Evolutionary conservation across 805 yeast species (phyloP).

Genomic region (Candida caryicola): DNA sequence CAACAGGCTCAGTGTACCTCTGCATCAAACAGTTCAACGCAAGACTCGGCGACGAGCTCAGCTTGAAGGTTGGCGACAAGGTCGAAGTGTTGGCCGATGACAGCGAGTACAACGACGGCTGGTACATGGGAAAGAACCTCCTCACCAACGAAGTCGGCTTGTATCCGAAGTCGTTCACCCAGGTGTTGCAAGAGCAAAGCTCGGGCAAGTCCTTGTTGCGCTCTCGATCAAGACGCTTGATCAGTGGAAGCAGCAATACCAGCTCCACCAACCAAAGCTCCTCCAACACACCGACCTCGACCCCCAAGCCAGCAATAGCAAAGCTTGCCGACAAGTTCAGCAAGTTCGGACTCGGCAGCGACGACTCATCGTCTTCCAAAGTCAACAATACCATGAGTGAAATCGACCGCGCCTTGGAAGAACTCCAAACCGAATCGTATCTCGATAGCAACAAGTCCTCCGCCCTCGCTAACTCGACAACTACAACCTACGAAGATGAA

Average conservation of each 20-base stretch:
- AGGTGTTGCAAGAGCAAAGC: constrained; percentile 30
- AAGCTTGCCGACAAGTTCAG: constrained; percentile 9
- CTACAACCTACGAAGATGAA: neutral
- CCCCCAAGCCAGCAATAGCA: constrained; percentile 1
- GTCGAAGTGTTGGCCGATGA: constrained; percentile 91
- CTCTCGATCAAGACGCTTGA: constrained; percentile 56
- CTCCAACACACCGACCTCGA: neutral
- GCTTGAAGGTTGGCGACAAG: constrained; percentile 76
- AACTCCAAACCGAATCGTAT: constrained; percentile 40
- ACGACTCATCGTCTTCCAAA: constrained; percentile 13
- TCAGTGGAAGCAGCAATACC: constrained; percentile 12
- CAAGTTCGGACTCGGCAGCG: constrained; percentile 7
- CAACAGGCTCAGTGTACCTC: constrained; percentile 32
- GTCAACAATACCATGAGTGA: constrained; percentile 61
- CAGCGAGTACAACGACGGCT: constrained; percentile 90
- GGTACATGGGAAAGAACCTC: constrained; percentile 89
- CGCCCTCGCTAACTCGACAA: neutral
- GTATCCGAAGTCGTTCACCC: constrained; percentile 88
- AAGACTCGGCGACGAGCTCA: constrained; percentile 85
- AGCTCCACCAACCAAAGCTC: neutral
- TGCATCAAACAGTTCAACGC: constrained; percentile 87
- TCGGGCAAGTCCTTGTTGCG: constrained; percentile 26
- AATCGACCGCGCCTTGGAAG: constrained; percentile 70
- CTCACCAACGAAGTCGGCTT: constrained; percentile 75
- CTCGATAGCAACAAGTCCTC: constrained; percentile 2